These are phyloP conservation scores for Ilyonectria mors-panacis DNA, from an alignment of 2,329 filamentous ascomycete genomes.

Conservation along the genomic window DNA sequence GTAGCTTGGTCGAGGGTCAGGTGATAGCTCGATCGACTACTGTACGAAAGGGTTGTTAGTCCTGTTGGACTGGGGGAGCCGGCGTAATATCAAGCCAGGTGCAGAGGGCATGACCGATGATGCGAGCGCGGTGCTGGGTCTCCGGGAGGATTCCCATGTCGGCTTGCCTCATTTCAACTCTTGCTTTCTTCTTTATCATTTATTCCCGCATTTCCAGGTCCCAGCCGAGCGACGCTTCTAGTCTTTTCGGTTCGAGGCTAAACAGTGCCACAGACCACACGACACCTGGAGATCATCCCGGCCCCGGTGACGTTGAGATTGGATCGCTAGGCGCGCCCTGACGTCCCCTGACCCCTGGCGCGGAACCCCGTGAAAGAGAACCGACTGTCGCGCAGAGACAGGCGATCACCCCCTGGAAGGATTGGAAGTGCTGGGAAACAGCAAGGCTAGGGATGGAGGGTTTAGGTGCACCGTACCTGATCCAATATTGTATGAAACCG, in stretches of 20 bases:
- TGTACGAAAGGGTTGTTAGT: constrained; percentile 10
- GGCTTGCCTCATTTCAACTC: neutral
- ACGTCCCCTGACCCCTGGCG: neutral
- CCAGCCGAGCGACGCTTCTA: neutral
- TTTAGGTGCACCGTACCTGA: neutral
- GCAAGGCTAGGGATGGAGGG: neutral
- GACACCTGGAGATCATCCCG: neutral
- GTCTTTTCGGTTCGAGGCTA: neutral
- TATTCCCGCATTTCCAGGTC: neutral
- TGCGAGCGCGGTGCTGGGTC: neutral
- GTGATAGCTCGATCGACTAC: constrained; percentile 14
- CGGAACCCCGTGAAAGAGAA: neutral
- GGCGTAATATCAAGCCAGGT: constrained; percentile 18
- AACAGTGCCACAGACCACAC: neutral
- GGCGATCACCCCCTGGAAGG: neutral
- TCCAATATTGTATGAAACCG: neutral
- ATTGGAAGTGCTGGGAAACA: constrained; percentile 3
- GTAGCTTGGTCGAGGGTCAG: neutral
- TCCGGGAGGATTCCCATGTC: neutral
- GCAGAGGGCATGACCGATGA: neutral
- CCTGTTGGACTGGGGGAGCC: neutral
- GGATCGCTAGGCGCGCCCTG: constrained; percentile 5
- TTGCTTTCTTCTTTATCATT: neutral
- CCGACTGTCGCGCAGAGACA: constrained; percentile 3
- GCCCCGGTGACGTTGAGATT: constrained; percentile 2